These are phyloP conservation scores for Penicillium flavigenum DNA, from an alignment of 495 filamentous ascomycete species.

Conservation along the genomic window DNA sequence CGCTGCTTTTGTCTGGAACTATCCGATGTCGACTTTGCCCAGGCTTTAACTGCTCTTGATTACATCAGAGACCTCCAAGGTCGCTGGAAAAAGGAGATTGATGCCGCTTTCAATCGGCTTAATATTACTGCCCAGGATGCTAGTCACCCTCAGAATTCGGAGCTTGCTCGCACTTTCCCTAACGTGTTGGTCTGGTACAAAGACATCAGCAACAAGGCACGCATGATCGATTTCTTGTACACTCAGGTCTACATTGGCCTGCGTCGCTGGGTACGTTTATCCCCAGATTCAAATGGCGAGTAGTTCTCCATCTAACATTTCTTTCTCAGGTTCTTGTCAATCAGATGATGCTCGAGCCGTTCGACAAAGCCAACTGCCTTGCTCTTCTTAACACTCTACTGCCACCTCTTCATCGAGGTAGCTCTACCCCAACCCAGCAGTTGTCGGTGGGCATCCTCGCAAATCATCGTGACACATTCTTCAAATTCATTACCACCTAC, in stretches of 20 bases:
- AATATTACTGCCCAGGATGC: slow-evolving; percentile 42
- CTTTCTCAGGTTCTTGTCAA: slow-evolving; percentile 62
- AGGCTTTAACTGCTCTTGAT: slow-evolving; percentile 68
- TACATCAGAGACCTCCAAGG: slow-evolving; percentile 68
- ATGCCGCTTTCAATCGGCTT: slow-evolving; percentile 44
- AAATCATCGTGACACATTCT: slow-evolving; percentile 63
- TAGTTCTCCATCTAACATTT: slow-evolving; percentile 18
- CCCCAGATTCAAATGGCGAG: neutral
- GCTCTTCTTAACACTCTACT: slow-evolving; percentile 80
- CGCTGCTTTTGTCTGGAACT: slow-evolving; percentile 59
- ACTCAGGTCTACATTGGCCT: slow-evolving; percentile 65
- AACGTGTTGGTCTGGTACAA: slow-evolving; percentile 56
- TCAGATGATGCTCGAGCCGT: slow-evolving; percentile 63
- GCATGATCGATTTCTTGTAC: slow-evolving; percentile 60
- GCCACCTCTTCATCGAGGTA: slow-evolving; percentile 52
- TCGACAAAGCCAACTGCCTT: slow-evolving; percentile 68
- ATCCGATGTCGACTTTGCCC: slow-evolving; percentile 65
- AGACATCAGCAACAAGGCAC: slow-evolving; percentile 52
- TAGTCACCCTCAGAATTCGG: slow-evolving; percentile 33
- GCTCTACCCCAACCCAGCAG: slow-evolving; percentile 51
- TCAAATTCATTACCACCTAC: slow-evolving; percentile 61
- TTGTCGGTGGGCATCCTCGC: slow-evolving; percentile 55
- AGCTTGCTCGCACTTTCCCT: slow-evolving; percentile 47
- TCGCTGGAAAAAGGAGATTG: slow-evolving; percentile 61
- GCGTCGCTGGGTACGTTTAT: slow-evolving; percentile 62